Conservation (phyloP, 305 asterid species). For the Fraxinus baroniana region DNA sequence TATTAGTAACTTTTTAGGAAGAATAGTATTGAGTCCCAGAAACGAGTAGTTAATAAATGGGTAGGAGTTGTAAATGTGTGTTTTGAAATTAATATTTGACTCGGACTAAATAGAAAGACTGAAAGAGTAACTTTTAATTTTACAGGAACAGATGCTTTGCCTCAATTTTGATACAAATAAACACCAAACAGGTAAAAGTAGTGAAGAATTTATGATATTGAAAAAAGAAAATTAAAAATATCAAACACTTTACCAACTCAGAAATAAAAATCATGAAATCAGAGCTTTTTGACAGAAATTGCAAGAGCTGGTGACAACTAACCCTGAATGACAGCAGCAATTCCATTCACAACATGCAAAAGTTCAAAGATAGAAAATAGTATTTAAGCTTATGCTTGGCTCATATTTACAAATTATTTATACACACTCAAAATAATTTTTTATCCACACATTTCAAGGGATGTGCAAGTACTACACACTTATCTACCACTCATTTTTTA, state of each 20-base stretch:
- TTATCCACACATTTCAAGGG: not conserved
- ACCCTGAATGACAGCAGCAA: not conserved
- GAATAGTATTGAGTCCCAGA: not conserved
- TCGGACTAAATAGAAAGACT: not conserved
- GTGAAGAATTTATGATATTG: not conserved
- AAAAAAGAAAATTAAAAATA: no score
- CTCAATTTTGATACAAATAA: not conserved
- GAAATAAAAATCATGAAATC: not conserved
- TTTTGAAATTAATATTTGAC: not conserved
- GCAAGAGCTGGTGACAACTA: not conserved
- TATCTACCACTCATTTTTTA: not conserved
- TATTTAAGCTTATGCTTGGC: not conserved
- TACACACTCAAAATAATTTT: not conserved
- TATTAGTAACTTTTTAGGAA: not conserved
- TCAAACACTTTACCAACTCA: not conserved
- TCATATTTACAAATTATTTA: not conserved
- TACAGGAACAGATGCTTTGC: not conserved
- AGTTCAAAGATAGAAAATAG: not conserved
- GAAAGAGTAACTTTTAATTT: not conserved
- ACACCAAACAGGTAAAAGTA: not conserved
- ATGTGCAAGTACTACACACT: no score
- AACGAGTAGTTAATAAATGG: not conserved
- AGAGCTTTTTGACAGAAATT: not conserved
- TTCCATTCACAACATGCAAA: not conserved
- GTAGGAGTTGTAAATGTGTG: not conserved